Percentiles rank a stretch among this genome's conserved stretches.
Evolutionary conservation across 257 asterid species (phyloP).

Genomic region (Agastache rugosa): DNA sequence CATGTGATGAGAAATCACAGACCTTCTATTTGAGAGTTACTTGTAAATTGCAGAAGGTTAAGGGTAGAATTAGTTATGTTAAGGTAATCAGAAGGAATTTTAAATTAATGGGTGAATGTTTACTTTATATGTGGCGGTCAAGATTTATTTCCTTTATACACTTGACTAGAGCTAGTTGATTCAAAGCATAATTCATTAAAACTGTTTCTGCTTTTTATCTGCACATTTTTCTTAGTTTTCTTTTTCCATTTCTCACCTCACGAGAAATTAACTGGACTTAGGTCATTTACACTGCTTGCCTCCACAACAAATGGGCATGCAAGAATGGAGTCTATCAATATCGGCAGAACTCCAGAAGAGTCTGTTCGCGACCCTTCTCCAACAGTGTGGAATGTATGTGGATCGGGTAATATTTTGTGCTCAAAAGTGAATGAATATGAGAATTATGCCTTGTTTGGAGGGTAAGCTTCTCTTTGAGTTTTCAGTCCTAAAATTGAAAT

Average conservation of each 20-base stretch:
- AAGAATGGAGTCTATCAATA: conserved; percentile 53
- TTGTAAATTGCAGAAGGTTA: neutral
- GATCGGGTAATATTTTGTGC: conserved; percentile 70
- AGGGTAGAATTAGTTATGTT: neutral
- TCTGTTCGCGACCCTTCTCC: conserved; percentile 52
- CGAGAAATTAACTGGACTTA: conserved; percentile 31
- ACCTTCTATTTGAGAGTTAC: neutral
- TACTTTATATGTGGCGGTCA: neutral
- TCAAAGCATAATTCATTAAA: neutral
- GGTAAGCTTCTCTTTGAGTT: conserved; percentile 57
- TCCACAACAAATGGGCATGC: conserved; percentile 76
- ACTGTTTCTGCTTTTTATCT: neutral
- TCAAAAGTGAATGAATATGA: conserved; percentile 72
- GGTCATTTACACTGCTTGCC: conserved; percentile 70
- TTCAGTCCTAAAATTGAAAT: conserved; percentile 12
- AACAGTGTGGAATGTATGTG: conserved; percentile 62
- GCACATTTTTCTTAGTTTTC: neutral
- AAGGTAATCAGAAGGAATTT: neutral
- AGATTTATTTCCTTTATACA: neutral
- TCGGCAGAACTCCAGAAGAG: conserved; percentile 46
- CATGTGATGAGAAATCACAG: neutral
- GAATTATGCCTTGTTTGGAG: conserved; percentile 81
- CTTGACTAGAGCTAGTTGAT: neutral
- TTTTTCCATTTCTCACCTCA: neutral
- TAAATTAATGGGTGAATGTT: neutral